These are phyloP conservation scores for Tuber calosporum DNA, from an alignment of 495 filamentous ascomycete species.

Conservation along the genomic window DNA sequence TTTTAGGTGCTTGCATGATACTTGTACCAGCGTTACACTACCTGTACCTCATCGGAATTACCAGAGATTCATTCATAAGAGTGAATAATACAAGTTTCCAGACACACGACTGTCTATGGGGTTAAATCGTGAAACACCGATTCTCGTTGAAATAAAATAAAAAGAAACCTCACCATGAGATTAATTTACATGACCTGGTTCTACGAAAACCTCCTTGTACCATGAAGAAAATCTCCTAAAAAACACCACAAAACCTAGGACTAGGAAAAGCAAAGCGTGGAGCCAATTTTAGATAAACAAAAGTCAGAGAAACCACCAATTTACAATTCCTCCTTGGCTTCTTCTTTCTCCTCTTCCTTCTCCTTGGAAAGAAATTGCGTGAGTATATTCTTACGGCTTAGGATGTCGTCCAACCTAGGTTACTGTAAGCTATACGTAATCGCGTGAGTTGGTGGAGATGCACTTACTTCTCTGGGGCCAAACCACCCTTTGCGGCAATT, in stretches of 20 bases:
- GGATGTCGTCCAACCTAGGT: slow-evolving; percentile 66
- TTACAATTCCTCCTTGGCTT: slow-evolving; percentile 25
- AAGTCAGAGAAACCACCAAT: slow-evolving; percentile 12
- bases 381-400: slow-evolving; percentile 79
- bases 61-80: too few relatives aligned
- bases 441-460: neutral
- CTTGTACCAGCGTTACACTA: too few relatives aligned
- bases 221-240: neutral
- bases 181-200: neutral
- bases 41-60: too few relatives aligned
- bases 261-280: slow-evolving; percentile 5
- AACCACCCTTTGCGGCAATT: slow-evolving; percentile 74
- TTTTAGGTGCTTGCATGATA: too few relatives aligned
- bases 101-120: too few relatives aligned
- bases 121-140: too few relatives aligned
- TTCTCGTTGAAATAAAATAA: neutral
- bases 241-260: neutral
- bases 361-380: slow-evolving; percentile 58
- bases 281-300: slow-evolving; percentile 6
- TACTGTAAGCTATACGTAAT: slow-evolving; percentile 15
- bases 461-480: slow-evolving; percentile 64
- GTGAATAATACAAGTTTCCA: too few relatives aligned
- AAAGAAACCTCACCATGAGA: neutral
- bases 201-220: neutral
- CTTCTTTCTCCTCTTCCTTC: slow-evolving; percentile 37